Conservation (phyloP, 345 rosid species). For the Eucalyptus cloeziana region DNA sequence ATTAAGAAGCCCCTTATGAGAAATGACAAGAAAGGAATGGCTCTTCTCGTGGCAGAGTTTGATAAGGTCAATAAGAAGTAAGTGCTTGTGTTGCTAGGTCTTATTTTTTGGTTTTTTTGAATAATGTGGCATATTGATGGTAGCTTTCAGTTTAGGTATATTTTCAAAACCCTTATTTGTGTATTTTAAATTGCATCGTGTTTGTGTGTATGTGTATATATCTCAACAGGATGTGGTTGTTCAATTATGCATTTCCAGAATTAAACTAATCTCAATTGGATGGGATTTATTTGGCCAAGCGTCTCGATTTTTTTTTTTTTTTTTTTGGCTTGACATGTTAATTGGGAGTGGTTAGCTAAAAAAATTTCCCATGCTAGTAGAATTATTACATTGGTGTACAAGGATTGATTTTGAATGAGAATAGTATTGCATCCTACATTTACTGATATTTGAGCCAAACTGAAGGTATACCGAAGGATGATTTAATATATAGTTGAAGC, state of each 20-base stretch:
- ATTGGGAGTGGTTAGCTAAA: background rate
- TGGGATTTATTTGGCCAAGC: background rate
- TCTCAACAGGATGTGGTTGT: background rate
- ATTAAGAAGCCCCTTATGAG: slow-evolving; percentile 92
- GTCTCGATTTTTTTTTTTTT: background rate
- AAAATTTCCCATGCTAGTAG: background rate
- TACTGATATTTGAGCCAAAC: background rate
- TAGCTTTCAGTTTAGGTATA: background rate
- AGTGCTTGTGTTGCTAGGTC: background rate
- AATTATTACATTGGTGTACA: background rate
- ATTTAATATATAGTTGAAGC: background rate
- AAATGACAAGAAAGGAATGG: slow-evolving; percentile 85
- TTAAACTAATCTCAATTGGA: background rate
- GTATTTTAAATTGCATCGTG: background rate
- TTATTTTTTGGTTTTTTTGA: background rate
- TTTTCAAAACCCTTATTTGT: background rate
- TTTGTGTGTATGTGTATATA: background rate
- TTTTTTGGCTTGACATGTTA: background rate
- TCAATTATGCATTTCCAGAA: background rate
- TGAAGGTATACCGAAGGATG: background rate
- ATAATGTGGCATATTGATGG: background rate
- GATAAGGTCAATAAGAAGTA: slow-evolving; percentile 89
- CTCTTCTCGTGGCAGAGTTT: slow-evolving; percentile 76
- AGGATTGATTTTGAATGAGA: background rate
- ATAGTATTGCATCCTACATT: background rate